Base-by-base conservation (phyloP, 169 alveolate species). In the Miamiensis avidus region DNA sequence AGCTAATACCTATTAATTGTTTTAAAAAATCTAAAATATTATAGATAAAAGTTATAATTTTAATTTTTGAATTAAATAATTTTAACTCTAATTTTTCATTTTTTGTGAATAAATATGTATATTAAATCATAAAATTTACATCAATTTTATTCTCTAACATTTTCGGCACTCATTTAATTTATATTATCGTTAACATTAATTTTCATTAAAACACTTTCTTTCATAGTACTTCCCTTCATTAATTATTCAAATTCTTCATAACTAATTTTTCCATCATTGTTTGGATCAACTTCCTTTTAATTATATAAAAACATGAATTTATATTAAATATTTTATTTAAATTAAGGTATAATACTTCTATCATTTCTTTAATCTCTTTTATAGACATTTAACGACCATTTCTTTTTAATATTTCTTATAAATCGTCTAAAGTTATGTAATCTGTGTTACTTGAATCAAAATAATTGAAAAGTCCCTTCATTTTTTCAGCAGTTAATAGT, bases 371-470 rank as follows among this genome's bases (percentile, higher is more conserved):
- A 28, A 85, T 85, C 29, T 85, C 78, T 0, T 78, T 30, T 69
- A 83, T 90, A 20, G 88, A 83, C 25, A 82, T 76, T 31, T 84
- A 28, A 29, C 89, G 88, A 74, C 88, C 90, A 72, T 84, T 76
- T 72, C 92, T 89, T 65, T 85, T 84, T 34, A 90, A 87, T 65
- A 87, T 86, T 75, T 87, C 85, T 31, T 81, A 28, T 32, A 85
- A 75, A 77, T 89, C 78, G 73, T 76, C 82, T 30, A 83, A 83
- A 28, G 91, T 77, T 75, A 94, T 88, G 27, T 87, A 88, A 31
- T 83, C 69, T 32, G 92, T 89, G 73, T 85, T 85, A 28, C 76
- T 69, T n/a, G 89, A 74, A 49, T 85, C 89, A 74, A 85, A 85
- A 34, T 76, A 78, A 25, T 78, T 85, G 49, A 85, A 85, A 29